These are phyloP conservation scores for Cystobasidium tubakii DNA, from an alignment of 768 basidiomycete genomes.

Conservation along the genomic window DNA sequence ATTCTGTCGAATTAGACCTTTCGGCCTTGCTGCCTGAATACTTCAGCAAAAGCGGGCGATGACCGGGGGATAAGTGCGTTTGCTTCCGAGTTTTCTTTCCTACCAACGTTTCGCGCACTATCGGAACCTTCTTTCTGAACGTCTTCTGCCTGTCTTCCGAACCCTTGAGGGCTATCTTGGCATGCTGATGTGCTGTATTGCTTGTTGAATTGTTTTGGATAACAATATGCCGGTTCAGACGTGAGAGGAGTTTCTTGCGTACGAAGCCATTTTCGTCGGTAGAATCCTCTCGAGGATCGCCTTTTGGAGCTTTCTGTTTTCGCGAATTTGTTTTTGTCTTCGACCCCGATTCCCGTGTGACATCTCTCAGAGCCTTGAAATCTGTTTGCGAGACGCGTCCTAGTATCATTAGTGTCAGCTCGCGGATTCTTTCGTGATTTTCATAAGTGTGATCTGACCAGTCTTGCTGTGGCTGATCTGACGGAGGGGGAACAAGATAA, in stretches of 20 bases:
- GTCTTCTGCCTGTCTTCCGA: too few species aligned
- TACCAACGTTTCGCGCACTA: too few species aligned
- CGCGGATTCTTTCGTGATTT: neutral
- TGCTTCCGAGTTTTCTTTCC: neutral
- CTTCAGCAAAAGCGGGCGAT: neutral
- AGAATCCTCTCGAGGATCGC: neutral
- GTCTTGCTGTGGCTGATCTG: neutral
- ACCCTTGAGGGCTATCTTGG: neutral
- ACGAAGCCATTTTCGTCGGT: neutral
- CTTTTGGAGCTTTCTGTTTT: neutral
- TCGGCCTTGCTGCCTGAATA: neutral
- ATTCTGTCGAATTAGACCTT: too few species aligned
- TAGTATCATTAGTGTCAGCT: neutral
- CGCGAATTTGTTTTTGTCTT: neutral
- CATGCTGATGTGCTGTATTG: neutral
- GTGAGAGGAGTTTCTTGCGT: neutral
- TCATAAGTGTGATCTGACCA: neutral
- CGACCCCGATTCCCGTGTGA: neutral
- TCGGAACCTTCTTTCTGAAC: too few species aligned
- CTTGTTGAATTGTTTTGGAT: neutral
- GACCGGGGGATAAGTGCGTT: neutral
- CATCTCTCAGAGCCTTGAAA: neutral
- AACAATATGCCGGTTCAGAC: neutral
- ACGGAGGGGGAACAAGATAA: conserved; percentile 13
- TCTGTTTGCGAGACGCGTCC: neutral